Evolutionary conservation across 257 asterid genomes (phyloP).

Genomic region (Ophiorrhiza pumila): DNA sequence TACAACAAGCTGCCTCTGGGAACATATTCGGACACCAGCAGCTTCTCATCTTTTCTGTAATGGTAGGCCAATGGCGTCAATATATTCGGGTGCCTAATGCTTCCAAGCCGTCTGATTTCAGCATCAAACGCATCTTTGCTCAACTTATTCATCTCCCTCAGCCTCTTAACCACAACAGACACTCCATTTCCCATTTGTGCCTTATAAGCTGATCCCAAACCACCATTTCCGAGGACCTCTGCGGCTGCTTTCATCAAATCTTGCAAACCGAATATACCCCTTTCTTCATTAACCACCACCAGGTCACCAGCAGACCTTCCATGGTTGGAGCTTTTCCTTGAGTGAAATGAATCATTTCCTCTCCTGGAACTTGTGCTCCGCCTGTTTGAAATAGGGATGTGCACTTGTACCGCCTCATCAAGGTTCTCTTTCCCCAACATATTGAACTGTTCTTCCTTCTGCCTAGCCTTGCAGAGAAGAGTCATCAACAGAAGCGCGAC

Average conservation of each 20-base stretch:
- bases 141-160: constrained; percentile 70
- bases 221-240: constrained; percentile 85
- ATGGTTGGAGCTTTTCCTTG: constrained; percentile 28
- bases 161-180: constrained; percentile 82
- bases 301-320: constrained; percentile 44
- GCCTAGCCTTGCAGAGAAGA: constrained; percentile 45
- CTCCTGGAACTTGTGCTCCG: constrained; percentile 29
- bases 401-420: constrained; percentile 46
- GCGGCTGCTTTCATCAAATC: constrained; percentile 99
- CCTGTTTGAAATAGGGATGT: constrained; percentile 29
- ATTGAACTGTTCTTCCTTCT: constrained; percentile 36
- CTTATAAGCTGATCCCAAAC: constrained; percentile 81
- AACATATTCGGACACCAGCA: constrained; percentile 59
- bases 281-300: constrained; percentile 63
- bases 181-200: constrained; percentile 64
- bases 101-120: constrained; percentile 65
- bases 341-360: constrained; percentile 29
- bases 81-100: constrained; percentile 51
- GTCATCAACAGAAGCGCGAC: constrained; percentile 44
- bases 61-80: constrained; percentile 79
- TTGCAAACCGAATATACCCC: constrained; percentile 59
- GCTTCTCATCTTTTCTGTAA: constrained; percentile 82
- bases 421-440: constrained; percentile 45
- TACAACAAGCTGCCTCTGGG: constrained; percentile 70
- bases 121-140: constrained; percentile 54